phyloP scores from a whole-genome alignment of 192 early-diverging fungal genomes.

The Backusella macrospora region DNA sequence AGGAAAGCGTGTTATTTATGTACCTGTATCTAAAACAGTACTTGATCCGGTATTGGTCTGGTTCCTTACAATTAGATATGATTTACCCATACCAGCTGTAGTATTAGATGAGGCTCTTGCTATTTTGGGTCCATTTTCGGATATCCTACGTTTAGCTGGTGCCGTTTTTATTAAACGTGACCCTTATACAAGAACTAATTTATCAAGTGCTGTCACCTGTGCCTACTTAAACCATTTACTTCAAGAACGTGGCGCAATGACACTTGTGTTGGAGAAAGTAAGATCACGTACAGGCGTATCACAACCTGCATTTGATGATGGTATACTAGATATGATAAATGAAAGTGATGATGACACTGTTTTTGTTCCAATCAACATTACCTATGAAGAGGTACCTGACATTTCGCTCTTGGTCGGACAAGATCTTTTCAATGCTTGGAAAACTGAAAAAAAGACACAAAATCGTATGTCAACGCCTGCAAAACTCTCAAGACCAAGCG shows the following conservation, averaged over 20 bases:
- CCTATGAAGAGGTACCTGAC: constrained; percentile 25
- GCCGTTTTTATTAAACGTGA: constrained; percentile 23
- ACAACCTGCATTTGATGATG: constrained; percentile 15
- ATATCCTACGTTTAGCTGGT: constrained; percentile 17
- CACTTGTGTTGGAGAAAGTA: constrained; percentile 19
- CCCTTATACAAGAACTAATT: neutral
- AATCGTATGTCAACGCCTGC: constrained; percentile 13
- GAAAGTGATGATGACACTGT: constrained; percentile 2
- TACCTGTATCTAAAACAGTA: constrained; percentile 25
- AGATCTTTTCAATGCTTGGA: constrained; percentile 3
- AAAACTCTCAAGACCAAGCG: constrained; percentile 17
- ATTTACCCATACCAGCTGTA: constrained; percentile 23
- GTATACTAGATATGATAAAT: constrained; percentile 16
- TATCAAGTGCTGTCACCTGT: constrained; percentile 18
- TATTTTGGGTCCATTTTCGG: constrained; percentile 17
- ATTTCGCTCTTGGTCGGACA: constrained; percentile 1
- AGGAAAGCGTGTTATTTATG: constrained; percentile 26
- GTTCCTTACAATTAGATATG: constrained; percentile 20
- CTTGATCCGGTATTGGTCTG: constrained; percentile 19
- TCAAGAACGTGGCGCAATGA: constrained; percentile 13
- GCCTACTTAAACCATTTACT: constrained; percentile 15
- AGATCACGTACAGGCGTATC: constrained; percentile 12
- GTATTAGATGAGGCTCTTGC: constrained; percentile 23
- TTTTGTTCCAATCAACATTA: constrained; percentile 25
- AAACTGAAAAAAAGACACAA: constrained; percentile 1